phyloP scores from a whole-genome alignment of 23 red algal species.

The Cyanidioschyzon merolae region DNA sequence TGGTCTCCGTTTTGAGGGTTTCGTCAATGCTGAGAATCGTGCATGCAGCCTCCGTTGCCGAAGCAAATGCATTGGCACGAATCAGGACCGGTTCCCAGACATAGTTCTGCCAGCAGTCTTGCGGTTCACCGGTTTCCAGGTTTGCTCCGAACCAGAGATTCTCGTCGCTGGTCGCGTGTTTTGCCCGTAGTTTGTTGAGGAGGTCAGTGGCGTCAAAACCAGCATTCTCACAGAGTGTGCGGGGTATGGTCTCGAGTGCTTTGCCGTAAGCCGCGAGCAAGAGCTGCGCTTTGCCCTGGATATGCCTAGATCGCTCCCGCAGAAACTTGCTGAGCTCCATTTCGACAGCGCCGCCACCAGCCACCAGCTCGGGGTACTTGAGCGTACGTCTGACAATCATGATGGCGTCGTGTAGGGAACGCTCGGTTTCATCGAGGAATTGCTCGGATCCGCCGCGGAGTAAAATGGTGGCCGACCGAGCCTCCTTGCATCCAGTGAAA shows the following conservation, averaged over 20 bases:
- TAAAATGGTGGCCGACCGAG: conserved; percentile 78
- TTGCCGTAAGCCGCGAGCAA: conserved; percentile 79
- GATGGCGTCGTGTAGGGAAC: conserved; percentile 86
- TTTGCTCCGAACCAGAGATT: conserved; percentile 66
- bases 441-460: conserved; percentile 91
- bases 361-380: conserved; percentile 71
- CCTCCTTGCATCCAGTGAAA: conserved; percentile 81
- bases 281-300: conserved; percentile 84
- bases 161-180: conserved; percentile 54
- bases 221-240: conserved; percentile 90
- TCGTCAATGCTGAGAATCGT: conserved; percentile 89
- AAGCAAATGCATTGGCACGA: conserved; percentile 65
- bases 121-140: conserved; percentile 55
- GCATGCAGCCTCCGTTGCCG: conserved; percentile 95
- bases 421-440: conserved; percentile 96
- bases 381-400: conserved; percentile 94
- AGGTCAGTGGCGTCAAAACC: conserved; percentile 94
- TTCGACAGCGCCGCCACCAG: conserved; percentile 85
- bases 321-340: conserved; percentile 80
- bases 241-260: conserved; percentile 84
- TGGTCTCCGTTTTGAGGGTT: conserved; percentile 42
- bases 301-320: conserved; percentile 41
- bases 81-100: conserved; percentile 95
- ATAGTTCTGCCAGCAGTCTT: conserved; percentile 73
- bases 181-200: conserved; percentile 74